Base-by-base conservation (phyloP, 1,284 basidiomycete genomes). In the Puccinia coronata region DNA sequence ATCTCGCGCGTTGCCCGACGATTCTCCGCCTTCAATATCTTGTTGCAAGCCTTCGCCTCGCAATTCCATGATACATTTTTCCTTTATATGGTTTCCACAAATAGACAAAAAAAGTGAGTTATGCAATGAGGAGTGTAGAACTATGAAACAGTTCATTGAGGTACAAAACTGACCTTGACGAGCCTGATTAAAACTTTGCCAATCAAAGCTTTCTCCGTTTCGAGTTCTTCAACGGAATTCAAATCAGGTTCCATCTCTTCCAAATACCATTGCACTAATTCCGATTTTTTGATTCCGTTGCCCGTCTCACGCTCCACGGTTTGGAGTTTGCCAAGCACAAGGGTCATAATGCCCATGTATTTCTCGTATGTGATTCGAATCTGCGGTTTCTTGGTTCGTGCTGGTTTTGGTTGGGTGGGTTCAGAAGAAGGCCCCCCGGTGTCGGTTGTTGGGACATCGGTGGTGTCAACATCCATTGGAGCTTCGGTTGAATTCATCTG, bases 261-360 rank as follows among this genome's bases (percentile, higher is more conserved):
- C 75, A 99, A 89, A 86, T 98, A 99, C 95, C 95, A 97, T 86
- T 97, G 93, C 82, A 97, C 92, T 65, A 99, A 89, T 85, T 96
- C 95, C 83, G 96, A 93, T 71, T 92, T 89, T 85, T 95, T 92
- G 34, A 97, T 87, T 14, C 96, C 96, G 67, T 88, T 89, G 34
- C 92, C 92, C 0, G 90, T 92, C 83, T 91, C 90, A 12, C 90
- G 89, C 88, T 99, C 97, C 9, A 91, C 87, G 65, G 92, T 91
- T 43, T 91, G 89, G 23, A 99, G 88, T 84, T 95, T 92, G 75
- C 96, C 86, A 16, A 99, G 91, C 83, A 96, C 90, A 82, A 98
- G 88, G 84, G 92, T 93, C 87, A 95, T 94, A 83, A 99, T 90
- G 82, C 91, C 90, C 88, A 95, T 92, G 87, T 96, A 99, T 85